Evolutionary conservation across 1,284 basidiomycete genomes (phyloP).

Genomic region (Malassezia furfur): DNA sequence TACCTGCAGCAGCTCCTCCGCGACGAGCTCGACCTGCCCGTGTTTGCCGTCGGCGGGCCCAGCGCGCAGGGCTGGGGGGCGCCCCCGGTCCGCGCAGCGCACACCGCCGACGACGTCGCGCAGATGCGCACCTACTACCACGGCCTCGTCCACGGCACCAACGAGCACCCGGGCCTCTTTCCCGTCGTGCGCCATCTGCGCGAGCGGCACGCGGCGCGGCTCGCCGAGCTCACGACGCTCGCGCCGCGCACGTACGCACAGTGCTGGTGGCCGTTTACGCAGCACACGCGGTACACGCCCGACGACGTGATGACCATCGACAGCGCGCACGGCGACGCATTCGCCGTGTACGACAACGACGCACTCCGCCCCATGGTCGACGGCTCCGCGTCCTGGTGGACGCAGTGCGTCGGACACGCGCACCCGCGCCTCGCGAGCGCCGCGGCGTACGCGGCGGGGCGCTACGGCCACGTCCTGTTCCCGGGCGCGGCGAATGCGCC

Average conservation of each 20-base stretch:
- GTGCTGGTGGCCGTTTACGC: constrained; percentile 97
- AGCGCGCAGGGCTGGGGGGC: constrained; percentile 20
- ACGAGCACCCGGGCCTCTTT: constrained; percentile 48
- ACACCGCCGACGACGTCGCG: constrained; percentile 54
- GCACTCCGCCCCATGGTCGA: constrained; percentile 54
- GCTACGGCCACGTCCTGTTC: constrained; percentile 95
- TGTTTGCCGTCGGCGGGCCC: constrained; percentile 36
- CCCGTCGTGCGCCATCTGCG: constrained; percentile 60
- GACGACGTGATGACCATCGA: constrained; percentile 59
- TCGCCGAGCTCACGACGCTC: constrained; percentile 67
- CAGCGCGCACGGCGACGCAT: constrained; percentile 70
- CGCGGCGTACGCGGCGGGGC: constrained; percentile 76
- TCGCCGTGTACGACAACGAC: constrained; percentile 55
- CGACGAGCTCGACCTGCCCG: constrained; percentile 56
- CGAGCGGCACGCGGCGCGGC: constrained; percentile 56
- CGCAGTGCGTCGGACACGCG: constrained; percentile 80
- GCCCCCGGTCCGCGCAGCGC: constrained; percentile 50
- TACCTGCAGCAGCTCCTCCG: constrained; percentile 71
- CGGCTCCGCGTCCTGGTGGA: constrained; percentile 96
- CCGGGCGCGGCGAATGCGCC: constrained; percentile 78
- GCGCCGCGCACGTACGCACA: constrained; percentile 64
- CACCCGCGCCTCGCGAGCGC: constrained; percentile 68
- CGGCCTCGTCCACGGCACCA: constrained; percentile 29
- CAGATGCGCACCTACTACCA: constrained; percentile 65
- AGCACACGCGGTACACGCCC: constrained; percentile 55